Evolutionary conservation across 345 rosid genomes (phyloP).

Genomic region (Dipteronia dyeriana): DNA sequence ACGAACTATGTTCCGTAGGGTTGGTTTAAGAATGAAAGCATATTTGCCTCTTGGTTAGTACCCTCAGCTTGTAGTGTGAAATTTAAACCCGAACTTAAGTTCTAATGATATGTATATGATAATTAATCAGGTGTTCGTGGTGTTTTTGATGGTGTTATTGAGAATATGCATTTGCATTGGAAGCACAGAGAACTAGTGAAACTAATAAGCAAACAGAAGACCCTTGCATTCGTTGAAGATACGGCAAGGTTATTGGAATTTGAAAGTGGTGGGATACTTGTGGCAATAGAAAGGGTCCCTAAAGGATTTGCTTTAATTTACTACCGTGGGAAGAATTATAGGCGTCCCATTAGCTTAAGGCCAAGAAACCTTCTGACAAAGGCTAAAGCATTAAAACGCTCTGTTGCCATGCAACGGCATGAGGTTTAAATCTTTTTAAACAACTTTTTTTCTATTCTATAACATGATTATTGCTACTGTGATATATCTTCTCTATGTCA

Average conservation of each 20-base stretch:
- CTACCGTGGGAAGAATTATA: conserved; percentile 94
- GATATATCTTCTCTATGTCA: conserved; percentile 2
- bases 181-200: conserved; percentile 98
- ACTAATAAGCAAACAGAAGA: conserved; percentile 91
- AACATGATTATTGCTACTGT: conserved; percentile 12
- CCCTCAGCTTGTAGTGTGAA: conserved; percentile 16
- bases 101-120: conserved; percentile 23
- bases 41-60: conserved; percentile 87
- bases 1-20: conserved; percentile 80
- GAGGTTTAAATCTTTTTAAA: conserved; percentile 56
- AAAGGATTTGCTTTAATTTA: conserved; percentile 91
- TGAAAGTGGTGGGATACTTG: conserved; percentile 96
- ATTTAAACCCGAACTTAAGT: conserved; percentile 11
- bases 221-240: conserved; percentile 88
- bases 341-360: conserved; percentile 79
- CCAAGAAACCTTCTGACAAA: conserved; percentile 94
- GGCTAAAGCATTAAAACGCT: conserved; percentile 94
- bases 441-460: conserved; percentile 8
- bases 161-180: conserved; percentile 99
- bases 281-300: conserved; percentile 89
- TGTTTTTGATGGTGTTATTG: conserved; percentile 96
- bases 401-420: conserved; percentile 94
- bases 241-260: conserved; percentile 86
- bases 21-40: conserved; percentile 93
- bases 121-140: conserved; percentile 85